Evolutionary conservation across 768 basidiomycete species (phyloP).

Genomic region (Leccinum pellstonianum): DNA sequence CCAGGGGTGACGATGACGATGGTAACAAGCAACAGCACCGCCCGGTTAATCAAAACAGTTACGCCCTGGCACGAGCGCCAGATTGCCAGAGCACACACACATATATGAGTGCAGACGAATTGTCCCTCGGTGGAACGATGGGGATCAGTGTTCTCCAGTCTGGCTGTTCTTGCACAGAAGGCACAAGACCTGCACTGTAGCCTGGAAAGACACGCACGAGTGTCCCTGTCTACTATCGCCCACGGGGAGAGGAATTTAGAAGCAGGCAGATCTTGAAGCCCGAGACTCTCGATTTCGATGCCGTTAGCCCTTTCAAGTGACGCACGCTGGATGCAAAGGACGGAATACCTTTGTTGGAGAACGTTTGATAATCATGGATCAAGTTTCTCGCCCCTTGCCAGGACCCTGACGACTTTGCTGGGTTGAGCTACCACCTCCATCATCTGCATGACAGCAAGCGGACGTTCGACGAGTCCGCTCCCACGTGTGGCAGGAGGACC

Average conservation of each 20-base stretch:
- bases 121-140: conserved; percentile 23
- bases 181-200: conserved; percentile 19
- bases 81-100: conserved; percentile 20
- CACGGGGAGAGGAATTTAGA: conserved; percentile 13
- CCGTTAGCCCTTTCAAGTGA: neutral
- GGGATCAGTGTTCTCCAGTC: conserved; percentile 16
- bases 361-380: conserved; percentile 40
- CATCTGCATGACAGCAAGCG: conserved; percentile 77
- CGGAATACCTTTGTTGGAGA: conserved; percentile 12
- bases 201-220: conserved; percentile 24
- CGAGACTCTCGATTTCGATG: conserved; percentile 16
- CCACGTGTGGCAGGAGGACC: conserved; percentile 23
- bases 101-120: conserved; percentile 23
- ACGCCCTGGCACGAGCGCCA: conserved; percentile 17
- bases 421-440: conserved; percentile 76
- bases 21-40: conserved; percentile 17
- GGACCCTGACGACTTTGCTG: conserved; percentile 71
- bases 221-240: conserved; percentile 23
- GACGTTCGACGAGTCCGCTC: conserved; percentile 67
- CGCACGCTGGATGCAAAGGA: neutral
- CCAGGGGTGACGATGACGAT: conserved; percentile 7
- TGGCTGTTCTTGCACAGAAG: conserved; percentile 14
- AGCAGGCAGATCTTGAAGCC: conserved; percentile 21
- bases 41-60: conserved; percentile 22
- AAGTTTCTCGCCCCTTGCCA: conserved; percentile 83